Base-by-base conservation (phyloP, 2,329 filamentous ascomycete species). In the Aspergillus sp. region DNA sequence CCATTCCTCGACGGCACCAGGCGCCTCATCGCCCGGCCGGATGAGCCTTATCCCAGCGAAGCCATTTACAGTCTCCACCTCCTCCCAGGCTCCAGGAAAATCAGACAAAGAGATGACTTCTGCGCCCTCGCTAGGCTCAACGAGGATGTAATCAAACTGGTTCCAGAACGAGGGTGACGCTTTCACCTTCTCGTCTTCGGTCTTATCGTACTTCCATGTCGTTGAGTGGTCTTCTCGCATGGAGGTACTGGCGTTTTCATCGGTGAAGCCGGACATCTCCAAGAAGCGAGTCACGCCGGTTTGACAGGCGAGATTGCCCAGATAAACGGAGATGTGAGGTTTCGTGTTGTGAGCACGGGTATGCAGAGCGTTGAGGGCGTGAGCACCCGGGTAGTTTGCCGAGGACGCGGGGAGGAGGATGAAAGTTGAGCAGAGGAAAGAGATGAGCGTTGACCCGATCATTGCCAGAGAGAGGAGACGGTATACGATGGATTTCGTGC, bases 321-420 rank as follows among this genome's bases (percentile, higher is more conserved):
- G 71, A 61, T 84, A 77, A 6, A 85, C 77, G 16, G 61, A 62
- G 10, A 74, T 60, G 19, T 54, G 49, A 7, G 63, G 53, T 42
- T 68, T 61, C 1, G 67, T 60, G 40, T 53, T 56, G 30, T 65
- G 47, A 14, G 64, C 63, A 47, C 68, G 63, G 4, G 38, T 38
- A 45, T 79, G 76, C 17, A 77, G 64, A 17, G 65, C 55, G 33
- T 69, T 62, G 9, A 97, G 78, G 2, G 92, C 94, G 53, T 89
- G 83, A 19, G 90, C 94, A 45, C 94, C 94, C 1, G 94, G 94
- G 66, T 99, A 99, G 73, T 96, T 99, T 52, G 95, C 83, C 13
- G 89, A 87, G 0, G 91, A 96, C 54, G 95, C 76, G 24, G 87
- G 79, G 2, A 96, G 83, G 73, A 96, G 83, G 73, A 95, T 83